Percentiles rank a stretch among this genome's conserved stretches.
phyloP scores from a whole-genome alignment of 140 eudicot species.

The Senecio squalidus region DNA sequence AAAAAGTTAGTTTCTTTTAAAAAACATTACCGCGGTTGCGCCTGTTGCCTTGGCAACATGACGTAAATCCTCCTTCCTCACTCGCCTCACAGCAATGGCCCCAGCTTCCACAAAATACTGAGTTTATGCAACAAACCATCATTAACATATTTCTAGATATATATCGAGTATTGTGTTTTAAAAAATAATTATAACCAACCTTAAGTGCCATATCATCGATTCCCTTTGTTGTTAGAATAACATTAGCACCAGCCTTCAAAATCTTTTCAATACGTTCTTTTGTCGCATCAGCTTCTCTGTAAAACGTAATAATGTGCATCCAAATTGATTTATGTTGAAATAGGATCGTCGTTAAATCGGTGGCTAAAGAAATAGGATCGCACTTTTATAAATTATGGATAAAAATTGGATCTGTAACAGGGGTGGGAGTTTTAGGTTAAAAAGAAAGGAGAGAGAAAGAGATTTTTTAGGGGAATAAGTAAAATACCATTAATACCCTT shows the following conservation, averaged over 20 bases:
- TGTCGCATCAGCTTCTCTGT: conserved; percentile 97
- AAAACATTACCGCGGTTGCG: conserved; percentile 88
- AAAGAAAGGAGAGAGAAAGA: too few species aligned
- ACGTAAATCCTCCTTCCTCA: conserved; percentile 91
- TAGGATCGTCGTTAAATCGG: too few species aligned
- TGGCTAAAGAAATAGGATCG: too few species aligned
- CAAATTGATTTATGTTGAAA: too few species aligned
- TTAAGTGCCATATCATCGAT: conserved; percentile 99
- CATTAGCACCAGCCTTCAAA: conserved; percentile 98
- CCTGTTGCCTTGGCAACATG: conserved; percentile 99
- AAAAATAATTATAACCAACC: conserved; percentile 34
- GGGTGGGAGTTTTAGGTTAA: too few species aligned
- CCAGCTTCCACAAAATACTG: conserved; percentile 99
- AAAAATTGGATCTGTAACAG: too few species aligned
- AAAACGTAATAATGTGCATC: too few species aligned
- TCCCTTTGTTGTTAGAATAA: conserved; percentile 90
- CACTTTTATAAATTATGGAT: too few species aligned
- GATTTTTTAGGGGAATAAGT: too few species aligned
- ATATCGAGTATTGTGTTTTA: not conserved
- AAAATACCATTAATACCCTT: too few species aligned
- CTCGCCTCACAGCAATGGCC: conserved; percentile 98
- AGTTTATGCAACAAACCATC: not conserved
- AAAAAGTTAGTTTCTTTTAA: too few species aligned
- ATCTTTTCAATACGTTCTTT: conserved; percentile 96
- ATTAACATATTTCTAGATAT: not conserved